Percentiles rank a stretch among this genome's conserved stretches.
Conservation (phyloP, 2,329 filamentous ascomycete species). For the Nectriaceae sp. region DNA sequence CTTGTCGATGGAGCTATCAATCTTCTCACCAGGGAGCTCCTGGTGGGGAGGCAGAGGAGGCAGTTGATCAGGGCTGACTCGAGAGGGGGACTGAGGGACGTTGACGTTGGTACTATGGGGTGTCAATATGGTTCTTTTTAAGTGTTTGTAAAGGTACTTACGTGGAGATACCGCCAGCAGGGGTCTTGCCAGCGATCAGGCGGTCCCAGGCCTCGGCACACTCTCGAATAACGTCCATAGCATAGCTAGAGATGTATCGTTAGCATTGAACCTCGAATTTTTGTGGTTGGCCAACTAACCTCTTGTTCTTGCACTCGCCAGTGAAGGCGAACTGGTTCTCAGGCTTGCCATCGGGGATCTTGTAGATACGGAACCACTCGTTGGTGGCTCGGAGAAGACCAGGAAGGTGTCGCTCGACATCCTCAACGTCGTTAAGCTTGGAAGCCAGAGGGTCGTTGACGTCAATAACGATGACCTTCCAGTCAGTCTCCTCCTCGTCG, state of each 20-base stretch:
- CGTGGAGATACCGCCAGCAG: conserved; percentile 76
- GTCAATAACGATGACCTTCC: conserved; percentile 99
- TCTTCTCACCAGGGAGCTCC: conserved; percentile 81
- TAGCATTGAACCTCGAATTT: too few species aligned
- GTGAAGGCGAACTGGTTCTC: conserved; percentile 99
- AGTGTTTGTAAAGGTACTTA: conserved; percentile 52
- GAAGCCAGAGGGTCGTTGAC: conserved; percentile 93
- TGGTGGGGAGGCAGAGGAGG: conserved; percentile 77
- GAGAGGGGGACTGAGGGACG: conserved; percentile 72
- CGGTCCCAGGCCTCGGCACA: conserved; percentile 97
- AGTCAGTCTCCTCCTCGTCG: conserved; percentile 99
- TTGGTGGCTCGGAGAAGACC: conserved; percentile 97
- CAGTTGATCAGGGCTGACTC: conserved; percentile 68
- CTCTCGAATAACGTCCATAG: conserved; percentile 92
- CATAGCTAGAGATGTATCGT: conserved; percentile 61
- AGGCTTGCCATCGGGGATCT: conserved; percentile 99
- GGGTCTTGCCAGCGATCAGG: conserved; percentile 87
- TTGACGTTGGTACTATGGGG: conserved; percentile 74
- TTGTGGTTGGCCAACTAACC: conserved; percentile 58
- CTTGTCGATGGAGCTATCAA: conserved; percentile 97
- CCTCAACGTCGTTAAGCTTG: conserved; percentile 98
- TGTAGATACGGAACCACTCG: conserved; percentile 99
- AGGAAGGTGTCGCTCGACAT: conserved; percentile 97
- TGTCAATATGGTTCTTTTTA: conserved; percentile 31
- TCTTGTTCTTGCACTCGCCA: conserved; percentile 99